Evolutionary conservation across 2,329 filamentous ascomycete genomes (phyloP).

Genomic region (Colletotrichum sp.): DNA sequence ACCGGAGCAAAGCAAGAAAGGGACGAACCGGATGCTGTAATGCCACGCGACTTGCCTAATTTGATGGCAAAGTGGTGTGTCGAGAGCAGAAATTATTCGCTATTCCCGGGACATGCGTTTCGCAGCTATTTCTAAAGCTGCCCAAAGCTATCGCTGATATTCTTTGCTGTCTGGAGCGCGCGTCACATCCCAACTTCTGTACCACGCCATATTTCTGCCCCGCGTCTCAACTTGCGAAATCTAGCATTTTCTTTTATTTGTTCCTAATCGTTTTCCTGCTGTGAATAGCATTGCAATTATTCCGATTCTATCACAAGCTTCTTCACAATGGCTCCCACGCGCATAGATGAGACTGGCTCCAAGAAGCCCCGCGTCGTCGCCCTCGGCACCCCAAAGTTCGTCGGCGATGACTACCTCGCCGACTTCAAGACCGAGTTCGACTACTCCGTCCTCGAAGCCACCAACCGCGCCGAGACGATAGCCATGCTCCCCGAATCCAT

Average conservation of each 20-base stretch:
- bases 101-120: neutral
- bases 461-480: conserved; percentile 38
- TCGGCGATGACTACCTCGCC: conserved; percentile 42
- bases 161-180: neutral
- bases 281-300: neutral
- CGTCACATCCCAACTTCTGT: neutral
- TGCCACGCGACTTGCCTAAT: neutral
- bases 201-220: neutral
- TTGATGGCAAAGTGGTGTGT: neutral
- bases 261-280: neutral
- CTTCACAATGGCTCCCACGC: neutral
- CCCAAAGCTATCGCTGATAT: neutral
- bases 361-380: conserved; percentile 43
- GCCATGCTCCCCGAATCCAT: conserved; percentile 39
- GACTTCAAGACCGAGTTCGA: conserved; percentile 40
- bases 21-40: neutral
- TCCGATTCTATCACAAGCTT: neutral
- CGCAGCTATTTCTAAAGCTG: neutral
- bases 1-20: neutral
- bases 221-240: neutral
- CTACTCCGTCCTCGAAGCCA: conserved; percentile 41
- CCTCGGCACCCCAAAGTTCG: conserved; percentile 43
- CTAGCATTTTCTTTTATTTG: neutral
- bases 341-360: neutral
- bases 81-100: neutral